phyloP scores from a whole-genome alignment of 345 rosid genomes.

The Bretschneidera sinensis region DNA sequence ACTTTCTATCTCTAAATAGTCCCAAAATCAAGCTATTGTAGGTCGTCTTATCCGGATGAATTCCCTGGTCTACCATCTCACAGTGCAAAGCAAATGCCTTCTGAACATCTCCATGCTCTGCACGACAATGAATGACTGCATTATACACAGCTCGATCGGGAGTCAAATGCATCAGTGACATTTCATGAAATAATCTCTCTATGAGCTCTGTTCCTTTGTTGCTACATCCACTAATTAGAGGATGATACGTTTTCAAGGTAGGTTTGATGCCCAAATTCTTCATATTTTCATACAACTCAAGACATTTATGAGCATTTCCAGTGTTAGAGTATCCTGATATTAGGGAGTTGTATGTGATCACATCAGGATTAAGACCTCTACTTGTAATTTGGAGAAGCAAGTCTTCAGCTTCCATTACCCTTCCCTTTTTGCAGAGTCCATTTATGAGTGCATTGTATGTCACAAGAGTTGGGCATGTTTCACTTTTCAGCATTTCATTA shows the following conservation, averaged over 20 bases:
- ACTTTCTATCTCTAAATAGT: conserved; percentile 41
- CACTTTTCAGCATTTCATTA: conserved; percentile 56
- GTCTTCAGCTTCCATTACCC: conserved; percentile 58
- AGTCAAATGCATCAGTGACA: conserved; percentile 39
- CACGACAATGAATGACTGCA: conserved; percentile 49
- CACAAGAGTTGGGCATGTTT: conserved; percentile 44
- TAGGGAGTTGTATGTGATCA: conserved; percentile 65
- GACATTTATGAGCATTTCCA: conserved; percentile 50
- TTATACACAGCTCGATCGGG: conserved; percentile 59
- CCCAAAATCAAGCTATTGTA: conserved; percentile 66
- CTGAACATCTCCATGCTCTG: conserved; percentile 40
- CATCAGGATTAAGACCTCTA: conserved; percentile 55
- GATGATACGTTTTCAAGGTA: conserved; percentile 50
- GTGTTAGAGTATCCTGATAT: conserved; percentile 54
- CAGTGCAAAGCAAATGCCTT: conserved; percentile 41
- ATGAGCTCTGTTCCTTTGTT: conserved; percentile 38
- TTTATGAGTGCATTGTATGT: conserved; percentile 71
- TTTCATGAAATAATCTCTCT: conserved; percentile 50
- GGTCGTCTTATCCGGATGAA: conserved; percentile 53
- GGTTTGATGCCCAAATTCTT: conserved; percentile 54
- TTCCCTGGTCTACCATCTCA: conserved; percentile 54
- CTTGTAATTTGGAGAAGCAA: conserved; percentile 43
- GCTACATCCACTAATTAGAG: conserved; percentile 45
- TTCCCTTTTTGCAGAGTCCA: conserved; percentile 59
- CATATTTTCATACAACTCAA: conserved; percentile 58